A percentile compares a stretch with the other conserved stretches of the same genome.
phyloP scores from a whole-genome alignment of 73 alveolate genomes.

The Tetrahymena borealis region DNA sequence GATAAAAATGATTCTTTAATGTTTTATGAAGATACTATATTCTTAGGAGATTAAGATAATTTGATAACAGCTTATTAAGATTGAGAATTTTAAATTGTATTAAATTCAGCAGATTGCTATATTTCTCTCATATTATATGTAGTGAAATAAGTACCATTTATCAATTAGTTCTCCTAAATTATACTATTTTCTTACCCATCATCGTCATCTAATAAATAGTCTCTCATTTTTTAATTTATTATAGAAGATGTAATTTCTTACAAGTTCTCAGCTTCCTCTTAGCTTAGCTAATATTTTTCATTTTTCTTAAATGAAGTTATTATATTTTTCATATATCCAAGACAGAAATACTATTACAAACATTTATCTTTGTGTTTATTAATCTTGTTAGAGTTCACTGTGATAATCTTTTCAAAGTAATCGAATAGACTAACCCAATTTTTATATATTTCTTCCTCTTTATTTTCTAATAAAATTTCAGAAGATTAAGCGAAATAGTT shows the following conservation, averaged over 20 bases:
- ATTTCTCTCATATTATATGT: background rate
- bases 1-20: background rate
- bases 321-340: background rate
- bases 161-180: background rate
- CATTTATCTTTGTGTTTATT: background rate
- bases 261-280: background rate
- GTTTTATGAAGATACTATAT: background rate
- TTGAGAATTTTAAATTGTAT: background rate
- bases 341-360: background rate
- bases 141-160: background rate
- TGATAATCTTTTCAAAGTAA: background rate
- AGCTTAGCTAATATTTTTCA: background rate
- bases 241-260: background rate
- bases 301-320: background rate
- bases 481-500: background rate
- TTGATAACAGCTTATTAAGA: background rate
- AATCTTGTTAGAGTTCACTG: background rate
- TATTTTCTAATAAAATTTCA: background rate
- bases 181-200: background rate
- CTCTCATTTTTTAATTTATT: background rate
- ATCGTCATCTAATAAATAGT: background rate
- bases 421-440: background rate
- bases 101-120: background rate
- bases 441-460: background rate
- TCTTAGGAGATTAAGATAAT: background rate